Evolutionary conservation across 1,139 yeast species (phyloP).

Genomic region (Chernovozyma sophiae-reginae): DNA sequence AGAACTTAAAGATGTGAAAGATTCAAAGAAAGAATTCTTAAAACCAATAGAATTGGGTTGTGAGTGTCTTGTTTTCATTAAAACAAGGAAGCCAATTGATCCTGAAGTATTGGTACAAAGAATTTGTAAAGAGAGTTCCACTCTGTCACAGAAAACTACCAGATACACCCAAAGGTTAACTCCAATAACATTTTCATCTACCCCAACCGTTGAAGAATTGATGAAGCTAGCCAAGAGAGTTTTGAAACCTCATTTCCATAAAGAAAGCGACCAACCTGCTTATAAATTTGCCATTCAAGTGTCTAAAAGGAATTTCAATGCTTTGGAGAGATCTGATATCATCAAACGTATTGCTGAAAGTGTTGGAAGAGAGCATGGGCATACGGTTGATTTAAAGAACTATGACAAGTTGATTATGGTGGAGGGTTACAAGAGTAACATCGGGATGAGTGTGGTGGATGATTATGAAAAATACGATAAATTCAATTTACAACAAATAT

Average conservation of each 20-base stretch:
- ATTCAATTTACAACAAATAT: slow-evolving; percentile 62
- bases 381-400: slow-evolving; percentile 73
- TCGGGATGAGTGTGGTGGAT: slow-evolving; percentile 77
- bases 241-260: slow-evolving; percentile 66
- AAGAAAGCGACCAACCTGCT: slow-evolving; percentile 43
- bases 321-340: slow-evolving; percentile 63
- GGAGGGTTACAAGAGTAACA: slow-evolving; percentile 80
- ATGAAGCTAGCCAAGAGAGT: slow-evolving; percentile 53
- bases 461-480: slow-evolving; percentile 53
- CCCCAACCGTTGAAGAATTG: slow-evolving; percentile 68
- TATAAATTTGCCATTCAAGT: slow-evolving; percentile 79
- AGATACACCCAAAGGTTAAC: slow-evolving; percentile 75
- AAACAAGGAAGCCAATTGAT: slow-evolving; percentile 70
- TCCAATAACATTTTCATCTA: slow-evolving; percentile 74
- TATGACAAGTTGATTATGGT: slow-evolving; percentile 77
- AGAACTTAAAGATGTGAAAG: slow-evolving; percentile 44
- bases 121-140: slow-evolving; percentile 58
- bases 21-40: slow-evolving; percentile 46
- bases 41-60: slow-evolving; percentile 68
- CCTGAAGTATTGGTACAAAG: slow-evolving; percentile 68
- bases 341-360: slow-evolving; percentile 67
- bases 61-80: slow-evolving; percentile 82
- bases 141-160: slow-evolving; percentile 51
- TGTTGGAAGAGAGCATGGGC: slow-evolving; percentile 69
- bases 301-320: slow-evolving; percentile 71